Evolutionary conservation across 768 basidiomycete species (phyloP), one percentile per base, ranked within the genome.

Genomic region (Tubosaeta brunneosetosa): DNA sequence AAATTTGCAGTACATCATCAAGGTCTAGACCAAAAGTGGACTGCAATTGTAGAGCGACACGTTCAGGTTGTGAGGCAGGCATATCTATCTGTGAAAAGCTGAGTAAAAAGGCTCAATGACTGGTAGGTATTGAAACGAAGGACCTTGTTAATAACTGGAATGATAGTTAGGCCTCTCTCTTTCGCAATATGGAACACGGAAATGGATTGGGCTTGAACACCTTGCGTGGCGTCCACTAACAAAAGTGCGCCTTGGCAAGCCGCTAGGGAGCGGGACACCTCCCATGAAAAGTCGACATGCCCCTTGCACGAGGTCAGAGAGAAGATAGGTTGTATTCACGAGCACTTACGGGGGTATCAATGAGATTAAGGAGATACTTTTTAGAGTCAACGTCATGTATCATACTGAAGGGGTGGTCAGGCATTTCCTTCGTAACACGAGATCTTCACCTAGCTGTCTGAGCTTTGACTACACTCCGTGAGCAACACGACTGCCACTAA

Each of bases 251-350:
- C 97, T 73, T 99, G 91, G 59, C 90, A 97, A 31, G 95, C 93
- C 4, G 92, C 86, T 37, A 98, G 72, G 26, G 91, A 93, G 44
- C 97, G 82, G 14, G 92, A 88, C 32, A 99, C 92, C 70, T 98
- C 95, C 85, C 93, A 97, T 52, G 91, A 82, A 71, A 99, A 99
- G 73, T 99, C 97, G 34, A 97, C 97, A 71, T 99, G 97, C 2
- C 97, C 94, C 82, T 89, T 57, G 8, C 14, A 29, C 2, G 3
- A 27, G n/a, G 16, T 68, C 27, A 58, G 50, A 22, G 6, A 13
- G 47, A 26, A 14, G 1, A 8, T n/a, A 13, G 14, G 32, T 14
- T 22, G 3, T 14, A 13, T 25, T 1, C 27, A 32, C 10, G 9
- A 40, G 19, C 37, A 65, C 77, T 49, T 61, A 88, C 91, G 43